Evolutionary conservation across 2,329 filamentous ascomycete species (phyloP), one percentile per base, ranked within the genome.

Genomic region (Alternaria longipes): DNA sequence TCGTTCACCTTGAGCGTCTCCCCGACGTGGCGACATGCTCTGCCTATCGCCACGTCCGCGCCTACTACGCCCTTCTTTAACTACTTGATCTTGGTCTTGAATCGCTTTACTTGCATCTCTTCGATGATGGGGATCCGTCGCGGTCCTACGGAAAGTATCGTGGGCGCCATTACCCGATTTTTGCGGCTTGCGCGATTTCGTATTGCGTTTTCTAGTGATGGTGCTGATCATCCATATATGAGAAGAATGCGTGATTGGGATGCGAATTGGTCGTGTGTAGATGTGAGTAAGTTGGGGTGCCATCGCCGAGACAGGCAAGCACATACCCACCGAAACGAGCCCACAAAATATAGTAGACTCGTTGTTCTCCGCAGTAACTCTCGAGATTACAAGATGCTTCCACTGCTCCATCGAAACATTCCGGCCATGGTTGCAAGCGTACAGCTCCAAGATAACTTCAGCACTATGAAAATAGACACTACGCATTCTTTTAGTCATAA

Each of bases 21-120:
- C 45, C n/a, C 18, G 53, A n/a, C n/a, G 22, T n/a, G 53, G 53
- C 14, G 53, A 56, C 32, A 6, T 47, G 24, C 53, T 41, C 32
- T 34, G 32, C n/a, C n/a, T 46, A 24, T 41, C 42, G n/a, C n/a
- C 14, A 24, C 38, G 18, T 20, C 16, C 18, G 16, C 40, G n/a
- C 18, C 26, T 40, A 41, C 38, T 11, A n/a, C n/a, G 32, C 12
- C n/a, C n/a, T 26, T 20, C 24, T n/a, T 32, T 4, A 18, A 2
- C 1, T 49, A 14, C 12, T 34, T 49, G 34, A n/a, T 56, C 14
- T 16, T 28, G 32, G 34, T 38, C 16, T 9, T 53, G 20, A 24
- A 24, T 14, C 4, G 12, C n/a, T n/a, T 18, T 34, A 34, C 16
- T 49, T 32, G 47, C 22, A 12, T 58, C 24, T 5, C 28, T 6